Evolutionary conservation across 768 basidiomycete genomes (phyloP).

Genomic region (Tephrocybe rancida): DNA sequence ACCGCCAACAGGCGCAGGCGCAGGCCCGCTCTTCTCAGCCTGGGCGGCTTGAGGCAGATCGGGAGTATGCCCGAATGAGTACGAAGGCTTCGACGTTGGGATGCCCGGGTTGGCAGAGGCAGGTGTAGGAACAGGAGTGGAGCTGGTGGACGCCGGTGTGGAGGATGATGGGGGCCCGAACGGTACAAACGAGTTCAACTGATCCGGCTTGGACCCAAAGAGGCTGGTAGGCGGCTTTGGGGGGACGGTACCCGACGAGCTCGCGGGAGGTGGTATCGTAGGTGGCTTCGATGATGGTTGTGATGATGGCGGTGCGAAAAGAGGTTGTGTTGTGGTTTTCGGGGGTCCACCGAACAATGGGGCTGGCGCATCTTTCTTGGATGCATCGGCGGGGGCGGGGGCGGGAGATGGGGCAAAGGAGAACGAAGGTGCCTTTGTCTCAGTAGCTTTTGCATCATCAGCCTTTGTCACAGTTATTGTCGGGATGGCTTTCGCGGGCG

Average conservation of each 20-base stretch:
- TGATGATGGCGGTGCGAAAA: conserved; percentile 14
- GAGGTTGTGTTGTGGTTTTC: conserved; percentile 3
- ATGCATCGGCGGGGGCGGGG: conserved; percentile 10
- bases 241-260: conserved; percentile 5
- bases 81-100: conserved; percentile 10
- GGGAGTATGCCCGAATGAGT: conserved; percentile 15
- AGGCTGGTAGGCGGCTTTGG: conserved; percentile 15
- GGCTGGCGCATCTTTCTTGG: conserved; percentile 11
- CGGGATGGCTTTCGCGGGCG: conserved; percentile 24
- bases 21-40: conserved; percentile 13
- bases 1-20: conserved; percentile 12
- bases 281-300: conserved; percentile 15
- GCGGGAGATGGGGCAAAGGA: conserved; percentile 19
- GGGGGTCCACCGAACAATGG: conserved; percentile 8
- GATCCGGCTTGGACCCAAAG: conserved; percentile 9
- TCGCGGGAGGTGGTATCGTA: conserved; percentile 1
- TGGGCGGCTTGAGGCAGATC: conserved; percentile 12
- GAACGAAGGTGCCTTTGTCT: conserved; percentile 20
- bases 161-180: conserved; percentile 10
- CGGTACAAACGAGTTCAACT: conserved; percentile 4
- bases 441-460: conserved; percentile 21
- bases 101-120: conserved; percentile 1
- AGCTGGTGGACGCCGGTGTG: not conserved
- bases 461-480: conserved; percentile 32
- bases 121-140: not conserved